phyloP scores from a whole-genome alignment of 2,329 filamentous ascomycete genomes.

The Alternaria gaisen region DNA sequence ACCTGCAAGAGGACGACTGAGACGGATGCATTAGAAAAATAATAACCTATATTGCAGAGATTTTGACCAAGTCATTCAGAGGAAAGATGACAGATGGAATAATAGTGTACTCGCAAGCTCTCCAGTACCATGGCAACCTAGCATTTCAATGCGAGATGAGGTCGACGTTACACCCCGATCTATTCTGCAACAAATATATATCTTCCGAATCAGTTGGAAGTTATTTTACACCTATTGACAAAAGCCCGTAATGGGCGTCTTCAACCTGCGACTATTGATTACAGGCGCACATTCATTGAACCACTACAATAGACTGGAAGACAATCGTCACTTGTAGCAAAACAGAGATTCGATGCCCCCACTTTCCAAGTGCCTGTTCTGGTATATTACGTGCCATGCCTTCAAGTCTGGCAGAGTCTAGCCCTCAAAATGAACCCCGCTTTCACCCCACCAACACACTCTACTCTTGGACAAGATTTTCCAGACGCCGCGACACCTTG shows the following conservation, averaged over 20 bases:
- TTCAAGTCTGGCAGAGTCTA: background rate
- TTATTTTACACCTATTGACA: too few relatives aligned
- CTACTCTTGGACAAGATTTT: background rate
- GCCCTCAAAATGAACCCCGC: constrained; percentile 4
- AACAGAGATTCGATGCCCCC: background rate
- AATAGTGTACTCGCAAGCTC: background rate
- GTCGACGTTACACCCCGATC: too few relatives aligned
- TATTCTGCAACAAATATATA: too few relatives aligned
- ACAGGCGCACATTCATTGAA: background rate
- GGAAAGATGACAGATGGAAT: background rate
- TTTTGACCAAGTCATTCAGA: background rate
- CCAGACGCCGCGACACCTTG: background rate
- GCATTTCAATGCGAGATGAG: too few relatives aligned
- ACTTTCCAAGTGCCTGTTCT: background rate
- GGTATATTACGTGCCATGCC: background rate
- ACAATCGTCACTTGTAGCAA: background rate
- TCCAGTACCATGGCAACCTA: background rate
- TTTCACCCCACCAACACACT: constrained; percentile 9
- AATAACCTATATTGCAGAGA: background rate
- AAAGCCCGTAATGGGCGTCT: too few relatives aligned
- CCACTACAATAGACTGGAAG: background rate
- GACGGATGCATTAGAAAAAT: background rate
- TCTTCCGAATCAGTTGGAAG: too few relatives aligned
- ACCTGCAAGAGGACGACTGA: background rate
- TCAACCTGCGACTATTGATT: background rate